Conservation (phyloP, 495 filamentous ascomycete species). For the Aspergillus steynii region DNA sequence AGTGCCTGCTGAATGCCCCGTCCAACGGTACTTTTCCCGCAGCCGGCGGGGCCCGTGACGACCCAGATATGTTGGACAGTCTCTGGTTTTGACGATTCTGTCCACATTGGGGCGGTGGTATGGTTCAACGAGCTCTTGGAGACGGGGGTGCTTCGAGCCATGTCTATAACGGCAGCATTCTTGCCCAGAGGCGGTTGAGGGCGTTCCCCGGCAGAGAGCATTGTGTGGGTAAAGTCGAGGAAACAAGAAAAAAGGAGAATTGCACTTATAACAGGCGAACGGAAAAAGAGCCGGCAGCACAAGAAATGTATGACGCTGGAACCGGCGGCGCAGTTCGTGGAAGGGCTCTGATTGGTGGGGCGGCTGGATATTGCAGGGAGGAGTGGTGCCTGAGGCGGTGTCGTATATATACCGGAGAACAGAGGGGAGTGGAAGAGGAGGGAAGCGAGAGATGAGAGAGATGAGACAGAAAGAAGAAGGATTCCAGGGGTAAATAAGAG, state of each 20-base stretch:
- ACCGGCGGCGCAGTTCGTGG: neutral
- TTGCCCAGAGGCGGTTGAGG: constrained; percentile 29
- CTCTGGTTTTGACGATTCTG: constrained; percentile 19
- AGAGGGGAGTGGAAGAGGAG: neutral
- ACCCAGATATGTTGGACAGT: constrained; percentile 86
- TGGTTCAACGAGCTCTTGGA: constrained; percentile 26
- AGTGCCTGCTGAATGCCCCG: constrained; percentile 71
- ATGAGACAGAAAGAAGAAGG: constrained; percentile 5
- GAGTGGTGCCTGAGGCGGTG: neutral
- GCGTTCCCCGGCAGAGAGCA: constrained; percentile 48
- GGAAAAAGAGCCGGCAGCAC: neutral
- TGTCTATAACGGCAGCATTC: constrained; percentile 26
- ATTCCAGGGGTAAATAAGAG: constrained; percentile 5
- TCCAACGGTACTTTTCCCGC: constrained; percentile 93
- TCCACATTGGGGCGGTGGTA: constrained; percentile 19
- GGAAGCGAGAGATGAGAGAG: neutral
- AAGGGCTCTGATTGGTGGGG: neutral
- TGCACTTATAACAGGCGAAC: neutral
- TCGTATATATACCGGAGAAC: neutral
- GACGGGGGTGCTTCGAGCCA: constrained; percentile 20
- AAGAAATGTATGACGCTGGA: constrained; percentile 9
- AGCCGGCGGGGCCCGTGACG: constrained; percentile 95
- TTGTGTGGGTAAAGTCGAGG: constrained; percentile 24
- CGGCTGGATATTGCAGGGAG: neutral
- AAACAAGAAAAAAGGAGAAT: neutral